A percentile compares a stretch with the other conserved stretches of the same genome.
phyloP scores from a whole-genome alignment of 2,329 filamentous ascomycete genomes.

The Elsinoe australis region DNA sequence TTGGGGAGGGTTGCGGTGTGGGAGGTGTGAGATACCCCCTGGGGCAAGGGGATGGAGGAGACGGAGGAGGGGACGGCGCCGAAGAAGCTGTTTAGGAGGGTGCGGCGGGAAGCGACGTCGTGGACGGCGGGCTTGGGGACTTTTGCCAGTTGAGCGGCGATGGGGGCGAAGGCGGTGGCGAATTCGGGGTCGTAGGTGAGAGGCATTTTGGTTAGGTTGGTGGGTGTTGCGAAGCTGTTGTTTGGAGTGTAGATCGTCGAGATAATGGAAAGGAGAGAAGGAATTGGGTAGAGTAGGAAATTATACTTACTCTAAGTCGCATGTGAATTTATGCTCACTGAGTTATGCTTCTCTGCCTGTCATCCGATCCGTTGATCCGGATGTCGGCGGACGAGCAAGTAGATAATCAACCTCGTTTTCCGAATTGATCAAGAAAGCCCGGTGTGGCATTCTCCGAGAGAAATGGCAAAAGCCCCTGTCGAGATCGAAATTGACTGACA shows the following conservation, averaged over 20 bases:
- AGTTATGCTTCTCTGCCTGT: too few species aligned
- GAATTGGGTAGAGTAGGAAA: too few species aligned
- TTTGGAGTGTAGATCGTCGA: not conserved
- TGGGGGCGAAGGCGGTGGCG: constrained; percentile 14
- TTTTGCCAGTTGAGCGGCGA: constrained; percentile 13
- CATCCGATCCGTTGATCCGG: too few species aligned
- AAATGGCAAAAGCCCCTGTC: too few species aligned
- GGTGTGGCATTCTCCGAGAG: too few species aligned
- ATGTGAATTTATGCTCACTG: too few species aligned
- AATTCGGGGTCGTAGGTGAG: constrained; percentile 21
- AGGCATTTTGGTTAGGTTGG: constrained; percentile 18
- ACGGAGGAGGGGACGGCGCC: constrained; percentile 7
- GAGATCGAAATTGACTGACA: too few species aligned
- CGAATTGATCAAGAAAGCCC: too few species aligned
- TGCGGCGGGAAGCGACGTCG: constrained; percentile 21
- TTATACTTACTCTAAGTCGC: too few species aligned
- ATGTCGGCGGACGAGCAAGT: too few species aligned
- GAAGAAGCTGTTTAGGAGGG: constrained; percentile 17
- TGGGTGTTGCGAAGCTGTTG: not conserved
- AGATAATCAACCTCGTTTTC: too few species aligned
- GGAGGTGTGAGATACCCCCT: too few species aligned
- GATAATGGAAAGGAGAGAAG: not conserved
- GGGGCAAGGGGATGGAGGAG: constrained; percentile 20
- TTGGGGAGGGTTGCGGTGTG: constrained; percentile 9
- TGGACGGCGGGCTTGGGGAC: constrained; percentile 16